Percentiles rank a stretch among this genome's conserved stretches.
Evolutionary conservation across 208 protist species (phyloP).

Genomic region (Tetramitus jugosus): DNA sequence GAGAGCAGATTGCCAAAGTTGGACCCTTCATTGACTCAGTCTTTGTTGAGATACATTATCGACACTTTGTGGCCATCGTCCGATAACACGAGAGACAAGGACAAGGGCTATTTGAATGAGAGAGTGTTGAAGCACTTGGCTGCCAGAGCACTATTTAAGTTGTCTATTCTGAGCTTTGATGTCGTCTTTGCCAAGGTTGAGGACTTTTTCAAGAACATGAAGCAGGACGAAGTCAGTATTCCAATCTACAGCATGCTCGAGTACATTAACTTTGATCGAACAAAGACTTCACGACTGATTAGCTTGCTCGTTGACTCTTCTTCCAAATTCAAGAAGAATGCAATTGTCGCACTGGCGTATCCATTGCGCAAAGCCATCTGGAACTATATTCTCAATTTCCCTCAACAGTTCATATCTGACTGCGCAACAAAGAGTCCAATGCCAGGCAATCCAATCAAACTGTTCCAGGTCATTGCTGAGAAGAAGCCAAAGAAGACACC

Average conservation of each 20-base stretch:
- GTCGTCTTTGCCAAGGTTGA: not conserved
- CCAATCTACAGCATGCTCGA: not conserved
- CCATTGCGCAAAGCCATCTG: conserved; percentile 11
- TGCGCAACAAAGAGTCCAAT: not conserved
- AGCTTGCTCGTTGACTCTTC: not conserved
- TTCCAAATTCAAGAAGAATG: conserved; percentile 4
- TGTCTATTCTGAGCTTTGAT: conserved; percentile 4
- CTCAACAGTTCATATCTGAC: not conserved
- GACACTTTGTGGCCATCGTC: not conserved
- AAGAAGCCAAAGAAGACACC: too few relatives aligned
- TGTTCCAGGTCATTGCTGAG: not conserved
- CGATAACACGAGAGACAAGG: too few relatives aligned
- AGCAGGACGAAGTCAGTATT: not conserved
- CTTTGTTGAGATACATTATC: conserved; percentile 5
- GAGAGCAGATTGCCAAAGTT: not conserved
- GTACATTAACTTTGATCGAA: not conserved
- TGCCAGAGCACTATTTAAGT: conserved; percentile 12
- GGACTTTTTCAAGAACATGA: conserved; percentile 5
- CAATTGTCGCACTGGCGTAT: not conserved
- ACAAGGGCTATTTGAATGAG: not conserved
- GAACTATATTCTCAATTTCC: conserved; percentile 16
- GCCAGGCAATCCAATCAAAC: not conserved
- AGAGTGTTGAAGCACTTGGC: not conserved
- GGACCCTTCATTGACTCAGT: not conserved
- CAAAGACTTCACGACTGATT: not conserved